Evolutionary conservation across 2,329 filamentous ascomycete genomes (phyloP).

Genomic region (Chaetomiaceae sp.): DNA sequence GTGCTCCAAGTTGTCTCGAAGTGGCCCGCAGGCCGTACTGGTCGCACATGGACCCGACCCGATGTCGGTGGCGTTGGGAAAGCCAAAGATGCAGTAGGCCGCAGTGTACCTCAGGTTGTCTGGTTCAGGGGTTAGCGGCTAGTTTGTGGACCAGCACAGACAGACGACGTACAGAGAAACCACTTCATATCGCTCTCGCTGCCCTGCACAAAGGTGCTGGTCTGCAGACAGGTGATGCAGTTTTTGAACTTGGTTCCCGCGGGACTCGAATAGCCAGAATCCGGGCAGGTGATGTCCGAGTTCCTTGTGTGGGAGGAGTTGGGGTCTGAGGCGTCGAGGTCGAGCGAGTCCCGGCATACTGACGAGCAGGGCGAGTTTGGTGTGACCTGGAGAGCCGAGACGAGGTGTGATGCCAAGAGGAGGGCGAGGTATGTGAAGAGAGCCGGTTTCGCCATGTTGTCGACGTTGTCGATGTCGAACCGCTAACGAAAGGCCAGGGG

Average conservation of each 20-base stretch:
- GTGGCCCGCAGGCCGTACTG: slow-evolving; percentile 44
- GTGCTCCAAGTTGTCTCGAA: slow-evolving; percentile 38
- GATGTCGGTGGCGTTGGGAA: slow-evolving; percentile 42
- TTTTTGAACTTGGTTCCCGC: slow-evolving; percentile 43
- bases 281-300: slow-evolving; percentile 44
- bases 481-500: background rate
- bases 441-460: slow-evolving; percentile 8
- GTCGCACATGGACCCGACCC: slow-evolving; percentile 47
- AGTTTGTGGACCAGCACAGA: background rate
- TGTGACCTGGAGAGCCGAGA: slow-evolving; percentile 45
- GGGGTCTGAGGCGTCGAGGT: slow-evolving; percentile 40
- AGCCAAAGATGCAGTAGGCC: slow-evolving; percentile 49
- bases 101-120: slow-evolving; percentile 52
- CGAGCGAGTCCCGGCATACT: slow-evolving; percentile 42
- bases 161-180: slow-evolving; percentile 48
- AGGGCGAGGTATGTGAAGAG: slow-evolving; percentile 18
- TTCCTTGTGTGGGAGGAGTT: slow-evolving; percentile 42
- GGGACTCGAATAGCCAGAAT: slow-evolving; percentile 38
- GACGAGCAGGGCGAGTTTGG: slow-evolving; percentile 51
- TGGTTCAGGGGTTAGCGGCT: slow-evolving; percentile 25
- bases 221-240: slow-evolving; percentile 50
- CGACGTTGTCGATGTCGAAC: slow-evolving; percentile 1
- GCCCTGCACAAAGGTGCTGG: slow-evolving; percentile 43
- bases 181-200: slow-evolving; percentile 49
- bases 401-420: slow-evolving; percentile 26